Base-by-base conservation (phyloP, 2,329 filamentous ascomycete species). In the Tolypocladium cylindrosporum region DNA sequence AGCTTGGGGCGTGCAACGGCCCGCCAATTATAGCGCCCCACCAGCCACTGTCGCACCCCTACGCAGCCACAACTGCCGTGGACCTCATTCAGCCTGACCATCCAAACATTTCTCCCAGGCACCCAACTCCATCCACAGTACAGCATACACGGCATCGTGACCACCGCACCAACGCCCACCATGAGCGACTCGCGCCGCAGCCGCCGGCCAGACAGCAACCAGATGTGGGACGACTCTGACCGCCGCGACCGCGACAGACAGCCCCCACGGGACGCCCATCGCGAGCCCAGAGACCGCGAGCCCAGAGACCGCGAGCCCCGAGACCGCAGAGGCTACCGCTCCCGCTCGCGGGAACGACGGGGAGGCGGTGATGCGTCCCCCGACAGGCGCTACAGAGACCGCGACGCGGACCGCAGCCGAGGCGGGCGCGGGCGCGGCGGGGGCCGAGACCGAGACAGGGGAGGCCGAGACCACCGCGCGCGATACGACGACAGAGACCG, bases 181-280 rank as follows among this genome's bases (percentile, higher is more conserved):
- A 74, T 74, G 69, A 66, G 62, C 54, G 72, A 74, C 60, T 60
- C 67, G 19, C 67, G 71, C 54, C 68, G 71, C 53, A 61, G 62
- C 34, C 68, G 70, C 55, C 69, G 72, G 52, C 68, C 69, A 31
- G 84, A 87, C 63, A 83, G 79, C 69, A 79, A 79, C 55, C 76
- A 81, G 56, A 84, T 83, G 78, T 84, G 83, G 81, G 84, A 88
- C 61, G 78, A 81, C 48, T 72, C 76, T 13, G 75, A 78, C 57
- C 72, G 75, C 21, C 72, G 71, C 56, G 68, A 68, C 54, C 70
- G 69, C 56, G 69, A 70, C 56, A 70, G 72, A 36, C 63, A 66
- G 55, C 61, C 58, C 39, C 45, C 58, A 2, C 64, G 68, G 45
- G 64, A 65, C 43, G 58, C 61, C 19, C 60, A 61, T 39, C 55